Percentiles rank a stretch among this genome's conserved stretches.
Conservation (phyloP, 1,284 basidiomycete species). For the Apiotrichum laibachii region DNA sequence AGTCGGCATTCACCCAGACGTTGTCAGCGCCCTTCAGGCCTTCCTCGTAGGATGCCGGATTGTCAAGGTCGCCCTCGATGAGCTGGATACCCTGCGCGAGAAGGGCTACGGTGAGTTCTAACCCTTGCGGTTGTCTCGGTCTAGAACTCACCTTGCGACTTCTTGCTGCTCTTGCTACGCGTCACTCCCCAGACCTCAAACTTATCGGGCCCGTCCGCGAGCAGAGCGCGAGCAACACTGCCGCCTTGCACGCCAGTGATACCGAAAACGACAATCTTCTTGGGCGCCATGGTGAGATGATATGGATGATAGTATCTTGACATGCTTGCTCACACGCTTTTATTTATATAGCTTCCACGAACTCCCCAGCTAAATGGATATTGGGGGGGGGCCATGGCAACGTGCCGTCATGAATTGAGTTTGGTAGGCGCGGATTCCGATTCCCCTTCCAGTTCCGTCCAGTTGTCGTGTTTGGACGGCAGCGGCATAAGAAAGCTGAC, state of each 20-base stretch:
- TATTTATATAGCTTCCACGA: too few species aligned
- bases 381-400: too few species aligned
- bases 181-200: slow-evolving; percentile 20
- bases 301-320: too few species aligned
- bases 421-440: too few species aligned
- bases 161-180: slow-evolving; percentile 10
- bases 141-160: slow-evolving; percentile 20
- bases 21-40: slow-evolving; percentile 26
- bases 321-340: too few species aligned
- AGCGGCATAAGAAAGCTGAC: too few species aligned
- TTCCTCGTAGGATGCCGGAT: slow-evolving; percentile 21
- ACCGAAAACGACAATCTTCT: slow-evolving; percentile 19
- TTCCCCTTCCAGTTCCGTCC: too few species aligned
- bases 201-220: slow-evolving; percentile 8
- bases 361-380: too few species aligned
- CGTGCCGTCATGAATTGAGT: too few species aligned
- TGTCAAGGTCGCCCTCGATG: slow-evolving; percentile 23
- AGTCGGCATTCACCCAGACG: slow-evolving; percentile 31
- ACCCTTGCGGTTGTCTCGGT: too few species aligned
- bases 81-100: slow-evolving; percentile 22
- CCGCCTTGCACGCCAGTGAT: slow-evolving; percentile 20
- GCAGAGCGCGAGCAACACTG: slow-evolving; percentile 15
- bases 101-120: not conserved
- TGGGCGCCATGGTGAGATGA: not conserved
- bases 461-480: too few species aligned